Base-by-base conservation (phyloP, 176 grass and related monocot genomes). In the Chloris gayana region DNA sequence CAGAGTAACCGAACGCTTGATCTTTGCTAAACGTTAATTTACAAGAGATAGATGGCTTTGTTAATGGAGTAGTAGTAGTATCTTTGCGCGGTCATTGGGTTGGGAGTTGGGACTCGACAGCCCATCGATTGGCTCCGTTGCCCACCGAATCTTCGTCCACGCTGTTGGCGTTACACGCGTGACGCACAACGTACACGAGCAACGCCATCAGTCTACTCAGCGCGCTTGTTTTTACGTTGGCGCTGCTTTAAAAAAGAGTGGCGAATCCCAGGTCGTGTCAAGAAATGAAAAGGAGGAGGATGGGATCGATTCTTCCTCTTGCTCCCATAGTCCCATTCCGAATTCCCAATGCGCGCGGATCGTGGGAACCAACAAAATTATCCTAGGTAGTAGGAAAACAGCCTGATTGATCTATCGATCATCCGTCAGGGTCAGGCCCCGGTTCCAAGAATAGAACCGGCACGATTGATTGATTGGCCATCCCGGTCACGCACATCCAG, bases 131-230 rank as follows among this genome's bases (percentile, higher is more conserved):
- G 64, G 15, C 6, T 31, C 31, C 13, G 14, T 1, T 58, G 21
- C 54, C 54, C 39, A 74, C 30, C 70, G 69, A 27, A 82, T 83
- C 80, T 38, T 44, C 41, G 41, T 44, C 41, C 41, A 44, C 41
- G 41, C 41, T 11, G 41, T 44, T 44, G 41, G 41, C 41, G 41
- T 44, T 44, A 44, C 41, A 44, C 41, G 41, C 41, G 41, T 44
- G 41, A 44, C 41, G 41, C 1, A 22, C 51, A 7, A 22, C 15
- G 6, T 38, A 1, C 18, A 6, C 41, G 27, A 11, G 46, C 38
- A 34, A 60, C 76, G n/a, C 14, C 27, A 22, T 38, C 68, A 32
- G 46, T 59, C n/a, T 51, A 72, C 41, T 77, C 64, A 4, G 53
- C 27, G 14, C 45, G 32, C 9, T 58, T 14, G 13, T 19, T 21